Evolutionary conservation across 352 stramenopile species (phyloP).

Genomic region (Globisporangium orthogonon): DNA sequence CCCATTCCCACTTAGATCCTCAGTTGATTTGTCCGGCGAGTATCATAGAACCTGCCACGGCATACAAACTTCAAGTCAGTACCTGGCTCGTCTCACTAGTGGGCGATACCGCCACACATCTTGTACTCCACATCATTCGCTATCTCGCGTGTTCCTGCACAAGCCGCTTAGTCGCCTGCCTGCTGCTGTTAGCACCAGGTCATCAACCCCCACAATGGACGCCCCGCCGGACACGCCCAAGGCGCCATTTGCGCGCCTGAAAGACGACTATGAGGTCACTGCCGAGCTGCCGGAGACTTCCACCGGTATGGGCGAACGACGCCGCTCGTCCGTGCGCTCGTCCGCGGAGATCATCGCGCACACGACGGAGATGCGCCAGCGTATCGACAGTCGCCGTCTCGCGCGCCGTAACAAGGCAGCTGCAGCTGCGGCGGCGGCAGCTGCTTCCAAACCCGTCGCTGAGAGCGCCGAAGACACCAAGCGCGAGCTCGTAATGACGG

Average conservation of each 20-base stretch:
- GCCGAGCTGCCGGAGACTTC: not conserved
- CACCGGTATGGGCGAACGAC: conserved; percentile 7
- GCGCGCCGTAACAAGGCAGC: conserved; percentile 21
- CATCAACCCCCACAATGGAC: conserved; percentile 12
- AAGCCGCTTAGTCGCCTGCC: not conserved
- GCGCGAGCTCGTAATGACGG: conserved; percentile 43
- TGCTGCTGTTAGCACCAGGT: too few species aligned
- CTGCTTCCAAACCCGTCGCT: not conserved
- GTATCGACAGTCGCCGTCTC: conserved; percentile 39
- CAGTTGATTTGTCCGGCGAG: too few species aligned
- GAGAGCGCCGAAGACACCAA: conserved; percentile 21
- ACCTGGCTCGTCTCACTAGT: not conserved
- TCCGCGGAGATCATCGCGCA: conserved; percentile 49
- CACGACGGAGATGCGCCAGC: conserved; percentile 48
- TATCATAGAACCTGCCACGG: too few species aligned
- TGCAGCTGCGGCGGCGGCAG: too few species aligned
- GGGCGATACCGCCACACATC: not conserved
- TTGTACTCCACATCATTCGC: not conserved
- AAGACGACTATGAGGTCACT: conserved; percentile 15
- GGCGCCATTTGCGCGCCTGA: conserved; percentile 28
- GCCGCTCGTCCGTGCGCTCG: conserved; percentile 35
- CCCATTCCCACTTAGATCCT: too few species aligned
- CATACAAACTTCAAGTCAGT: not conserved
- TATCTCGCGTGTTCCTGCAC: not conserved
- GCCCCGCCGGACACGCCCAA: conserved; percentile 18